Evolutionary conservation across 306 rosid genomes (phyloP), one percentile per base, ranked within the genome.

Genomic region (Vicia villosa): DNA sequence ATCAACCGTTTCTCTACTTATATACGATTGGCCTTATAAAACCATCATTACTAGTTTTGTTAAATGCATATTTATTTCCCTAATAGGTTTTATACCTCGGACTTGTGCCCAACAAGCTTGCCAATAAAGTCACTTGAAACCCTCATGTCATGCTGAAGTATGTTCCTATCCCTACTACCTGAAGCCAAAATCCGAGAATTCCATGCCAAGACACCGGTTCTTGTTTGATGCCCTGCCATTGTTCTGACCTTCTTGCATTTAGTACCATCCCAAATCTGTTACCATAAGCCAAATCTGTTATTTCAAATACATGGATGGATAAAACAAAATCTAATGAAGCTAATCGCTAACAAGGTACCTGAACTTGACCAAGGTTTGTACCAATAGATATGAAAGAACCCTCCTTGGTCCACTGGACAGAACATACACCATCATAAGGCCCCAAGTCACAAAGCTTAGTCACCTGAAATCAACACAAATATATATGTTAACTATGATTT

Each of bases 191-290:
- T 77, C 61, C 97, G 88, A 1, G 99, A 95, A 77, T 87, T 95
- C 99, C 99, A 95, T 21, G 99, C 91, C 84, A 95, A 84, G 43
- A 91, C 97, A 14, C 99, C 96, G 0, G 97, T 95, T 80, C 99
- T 91, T 79, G 97, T 95, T 83, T 91, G 96, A 87, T 91, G 99
- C 12, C 99, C 99, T 0, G 87, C 86, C 97, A 95, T 95, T 26
- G 97, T 91, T 81, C 99, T 84, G 2, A 95, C 95, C 86, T 81
- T 91, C 78, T 91, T 95, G 83, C 99, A 86, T 26, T 79, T 79
- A 36, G 90, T 83, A 69, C 97, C 99, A 77, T 95, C 99, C 99
- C 99, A 95, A 61, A 91, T 80, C 99, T 95, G 63, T 13, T 11
- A 16, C 11, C 75, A 64, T 5, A 43, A 57, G 6, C 38, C 38